Evolutionary conservation across 768 basidiomycete species (phyloP), one percentile per base, ranked within the genome.

Genomic region (Boletus sp.): DNA sequence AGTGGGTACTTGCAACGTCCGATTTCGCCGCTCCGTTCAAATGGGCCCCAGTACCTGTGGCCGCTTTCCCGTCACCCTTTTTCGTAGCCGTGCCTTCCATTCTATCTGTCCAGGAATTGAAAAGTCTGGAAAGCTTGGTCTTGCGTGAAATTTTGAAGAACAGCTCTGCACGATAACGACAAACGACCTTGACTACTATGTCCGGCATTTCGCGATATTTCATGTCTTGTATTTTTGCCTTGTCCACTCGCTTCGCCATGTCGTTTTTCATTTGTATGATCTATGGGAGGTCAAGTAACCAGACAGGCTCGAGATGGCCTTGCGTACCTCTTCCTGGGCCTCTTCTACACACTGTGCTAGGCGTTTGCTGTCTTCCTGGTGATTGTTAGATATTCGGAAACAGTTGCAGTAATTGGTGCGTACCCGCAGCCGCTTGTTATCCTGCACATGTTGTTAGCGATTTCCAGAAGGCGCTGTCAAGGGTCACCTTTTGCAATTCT

Each of bases 61-160:
- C 66, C 24, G 65, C 59, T 62, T 74, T 72, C 49, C 71, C 71
- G 28, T 75, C 72, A 10, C 64, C 67, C 61, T 80, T 84, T 75
- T 81, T 81, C 55, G 80, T 67, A 20, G 71, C 73, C 10, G 76
- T 75, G 60, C 77, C 75, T 69, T 92, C 91, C 92, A 94, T 94
- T 60, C 92, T 80, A 50, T 90, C 89, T 29, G 90, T 91, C 91
- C 92, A 94, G 32, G 91, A 89, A 64, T 85, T 87, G 71, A 94
- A 92, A 54, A 94, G 78, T 54, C 88, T 81, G 54, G 86, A 85
- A 35, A 94, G 78, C 69, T 92, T 93, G 29, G 90, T 92, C 74
- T 93, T 93, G 70, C 92, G 87, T 9, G 90, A 90, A 62, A 94
- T 91, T 73, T 92, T 94, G 83, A 94, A 94, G 77, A 90, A 92